Conservation (phyloP, 148 eudicot genomes). For the Spergularia marina region DNA sequence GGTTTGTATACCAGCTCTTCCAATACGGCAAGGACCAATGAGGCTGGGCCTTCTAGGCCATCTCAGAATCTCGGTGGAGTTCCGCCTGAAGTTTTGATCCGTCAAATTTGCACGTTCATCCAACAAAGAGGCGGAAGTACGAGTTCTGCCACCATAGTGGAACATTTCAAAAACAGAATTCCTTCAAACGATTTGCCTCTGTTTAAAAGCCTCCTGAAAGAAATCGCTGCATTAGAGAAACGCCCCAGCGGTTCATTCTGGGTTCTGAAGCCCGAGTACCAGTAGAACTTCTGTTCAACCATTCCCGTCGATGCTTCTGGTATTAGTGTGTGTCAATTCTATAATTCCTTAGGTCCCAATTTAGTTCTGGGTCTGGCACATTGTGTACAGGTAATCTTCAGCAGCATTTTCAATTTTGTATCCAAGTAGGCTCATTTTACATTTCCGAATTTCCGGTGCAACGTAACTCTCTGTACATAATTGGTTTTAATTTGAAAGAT, state of each 20-base stretch:
- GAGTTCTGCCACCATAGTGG: conserved; percentile 63
- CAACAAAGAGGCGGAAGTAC: conserved; percentile 72
- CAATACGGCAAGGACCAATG: conserved; percentile 27
- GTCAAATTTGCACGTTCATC: conserved; percentile 82
- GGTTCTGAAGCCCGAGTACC: conserved; percentile 82
- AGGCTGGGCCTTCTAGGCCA: conserved; percentile 33
- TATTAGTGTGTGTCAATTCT: too few species aligned
- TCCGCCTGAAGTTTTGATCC: conserved; percentile 76
- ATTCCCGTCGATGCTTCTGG: too few species aligned
- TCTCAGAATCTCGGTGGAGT: conserved; percentile 42
- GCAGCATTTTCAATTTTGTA: conserved; percentile 7
- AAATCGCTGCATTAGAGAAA: conserved; percentile 73
- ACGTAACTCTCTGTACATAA: background rate
- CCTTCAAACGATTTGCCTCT: conserved; percentile 80
- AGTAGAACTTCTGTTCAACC: conserved; percentile 14
- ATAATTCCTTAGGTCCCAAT: background rate
- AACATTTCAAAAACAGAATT: conserved; percentile 72
- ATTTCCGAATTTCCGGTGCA: too few species aligned
- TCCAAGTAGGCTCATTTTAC: background rate
- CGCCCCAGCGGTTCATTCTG: conserved; percentile 61
- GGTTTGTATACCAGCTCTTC: conserved; percentile 40
- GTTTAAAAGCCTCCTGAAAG: conserved; percentile 91
- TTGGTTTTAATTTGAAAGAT: background rate
- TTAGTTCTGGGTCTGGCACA: background rate
- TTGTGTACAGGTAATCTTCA: background rate